These are phyloP conservation scores for Neonectria sp. DNA, from an alignment of 2,329 filamentous ascomycete genomes.

Conservation along the genomic window DNA sequence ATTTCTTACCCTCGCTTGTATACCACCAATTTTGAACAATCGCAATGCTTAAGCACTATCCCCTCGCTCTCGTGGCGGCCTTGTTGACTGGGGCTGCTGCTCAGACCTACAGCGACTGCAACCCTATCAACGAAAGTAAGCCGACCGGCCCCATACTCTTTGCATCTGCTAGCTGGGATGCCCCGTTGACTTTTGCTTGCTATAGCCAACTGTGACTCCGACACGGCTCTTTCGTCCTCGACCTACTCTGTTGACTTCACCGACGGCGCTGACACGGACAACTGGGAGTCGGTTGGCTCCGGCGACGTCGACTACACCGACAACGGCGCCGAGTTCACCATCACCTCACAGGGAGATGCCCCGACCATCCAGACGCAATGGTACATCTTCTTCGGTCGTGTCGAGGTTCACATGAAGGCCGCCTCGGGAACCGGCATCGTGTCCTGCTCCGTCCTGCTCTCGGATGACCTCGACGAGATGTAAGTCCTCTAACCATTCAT, in stretches of 20 bases:
- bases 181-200: conserved; percentile 2
- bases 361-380: conserved; percentile 78
- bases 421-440: conserved; percentile 83
- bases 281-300: conserved; percentile 37
- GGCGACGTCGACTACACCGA: conserved; percentile 40
- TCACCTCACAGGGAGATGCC: conserved; percentile 69
- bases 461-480: conserved; percentile 75
- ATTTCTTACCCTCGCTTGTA: neutral
- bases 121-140: conserved; percentile 42
- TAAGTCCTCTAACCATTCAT: conserved; percentile 12
- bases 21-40: neutral
- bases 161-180: neutral
- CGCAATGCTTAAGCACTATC: conserved; percentile 22
- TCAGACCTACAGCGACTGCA: conserved; percentile 34
- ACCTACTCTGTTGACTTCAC: conserved; percentile 42
- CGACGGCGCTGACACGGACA: conserved; percentile 36
- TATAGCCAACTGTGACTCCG: conserved; percentile 27
- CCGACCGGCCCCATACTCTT: neutral
- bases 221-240: conserved; percentile 37
- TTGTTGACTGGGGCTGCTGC: conserved; percentile 24
- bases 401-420: conserved; percentile 79
- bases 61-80: conserved; percentile 25
- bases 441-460: conserved; percentile 82
- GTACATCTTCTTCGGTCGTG: conserved; percentile 88
- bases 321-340: conserved; percentile 60